phyloP scores from a whole-genome alignment of 1,284 basidiomycete genomes.

The Leccinum huronense region DNA sequence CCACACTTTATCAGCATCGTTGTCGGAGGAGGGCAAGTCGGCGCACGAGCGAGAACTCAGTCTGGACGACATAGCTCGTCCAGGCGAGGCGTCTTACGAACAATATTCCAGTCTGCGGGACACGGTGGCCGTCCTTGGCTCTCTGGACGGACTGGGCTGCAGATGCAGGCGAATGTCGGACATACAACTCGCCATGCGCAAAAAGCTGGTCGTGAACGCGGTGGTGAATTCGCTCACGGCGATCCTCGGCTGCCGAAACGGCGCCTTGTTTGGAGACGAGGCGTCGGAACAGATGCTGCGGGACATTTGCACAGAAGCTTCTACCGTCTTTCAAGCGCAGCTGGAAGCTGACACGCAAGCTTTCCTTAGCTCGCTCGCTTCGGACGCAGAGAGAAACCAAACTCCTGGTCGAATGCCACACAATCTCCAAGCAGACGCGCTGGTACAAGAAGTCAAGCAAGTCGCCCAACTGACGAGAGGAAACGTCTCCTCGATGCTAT shows the following conservation, averaged over 20 bases:
- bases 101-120: conserved; percentile 62
- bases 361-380: conserved; percentile 36
- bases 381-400: conserved; percentile 31
- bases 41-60: conserved; percentile 38
- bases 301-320: conserved; percentile 60
- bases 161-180: conserved; percentile 70
- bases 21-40: conserved; percentile 38
- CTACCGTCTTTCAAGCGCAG: conserved; percentile 54
- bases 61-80: conserved; percentile 57
- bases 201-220: conserved; percentile 84
- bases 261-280: conserved; percentile 55
- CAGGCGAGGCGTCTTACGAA: conserved; percentile 39
- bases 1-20: conserved; percentile 76
- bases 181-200: conserved; percentile 71
- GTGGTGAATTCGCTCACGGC: conserved; percentile 90
- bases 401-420: conserved; percentile 44
- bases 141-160: conserved; percentile 56
- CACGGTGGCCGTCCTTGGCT: conserved; percentile 67
- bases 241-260: conserved; percentile 79
- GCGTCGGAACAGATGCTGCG: conserved; percentile 46
- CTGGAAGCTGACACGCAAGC: conserved; percentile 44
- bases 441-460: conserved; percentile 53
- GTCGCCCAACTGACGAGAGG: conserved; percentile 55
- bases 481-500: conserved; percentile 80
- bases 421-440: conserved; percentile 37